Evolutionary conservation across 768 basidiomycete genomes (phyloP).

Genomic region (Lactarius hengduanensis): DNA sequence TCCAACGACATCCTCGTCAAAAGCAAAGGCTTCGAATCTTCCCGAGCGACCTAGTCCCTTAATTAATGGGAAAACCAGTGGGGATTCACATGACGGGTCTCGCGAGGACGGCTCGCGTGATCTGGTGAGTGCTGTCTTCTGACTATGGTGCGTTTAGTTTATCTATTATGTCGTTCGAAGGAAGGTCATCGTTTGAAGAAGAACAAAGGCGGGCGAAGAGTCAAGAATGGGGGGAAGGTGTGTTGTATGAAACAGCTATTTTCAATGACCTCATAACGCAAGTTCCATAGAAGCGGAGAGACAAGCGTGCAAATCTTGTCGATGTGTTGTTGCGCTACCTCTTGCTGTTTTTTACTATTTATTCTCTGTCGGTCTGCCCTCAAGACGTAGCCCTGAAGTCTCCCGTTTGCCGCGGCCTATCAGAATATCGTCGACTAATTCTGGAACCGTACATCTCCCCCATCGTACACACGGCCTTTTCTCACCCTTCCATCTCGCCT

Average conservation of each 20-base stretch:
- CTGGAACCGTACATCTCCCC: slow-evolving; percentile 72
- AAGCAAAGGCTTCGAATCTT: slow-evolving; percentile 8
- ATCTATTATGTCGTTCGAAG: not conserved
- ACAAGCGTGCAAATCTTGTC: slow-evolving; percentile 36
- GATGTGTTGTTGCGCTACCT: slow-evolving; percentile 47
- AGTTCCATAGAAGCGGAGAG: slow-evolving; percentile 35
- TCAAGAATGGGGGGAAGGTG: slow-evolving; percentile 34
- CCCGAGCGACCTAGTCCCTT: slow-evolving; percentile 34
- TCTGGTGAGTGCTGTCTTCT: slow-evolving; percentile 10
- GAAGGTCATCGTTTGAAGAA: slow-evolving; percentile 31
- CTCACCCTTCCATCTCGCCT: slow-evolving; percentile 54
- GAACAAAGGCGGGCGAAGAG: slow-evolving; percentile 32
- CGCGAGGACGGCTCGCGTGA: slow-evolving; percentile 22
- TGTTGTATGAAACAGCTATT: slow-evolving; percentile 26
- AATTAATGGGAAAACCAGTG: slow-evolving; percentile 28
- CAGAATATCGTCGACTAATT: slow-evolving; percentile 58
- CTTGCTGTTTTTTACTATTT: slow-evolving; percentile 49
- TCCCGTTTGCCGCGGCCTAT: slow-evolving; percentile 61
- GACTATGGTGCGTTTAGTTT: not conserved
- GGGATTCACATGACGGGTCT: not conserved
- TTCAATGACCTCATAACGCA: not conserved
- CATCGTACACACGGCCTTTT: slow-evolving; percentile 48
- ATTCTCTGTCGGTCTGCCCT: slow-evolving; percentile 53
- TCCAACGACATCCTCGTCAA: slow-evolving; percentile 14
- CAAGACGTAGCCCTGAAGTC: slow-evolving; percentile 44